Evolutionary conservation across 2,329 filamentous ascomycete species (phyloP), one percentile per base, ranked within the genome.

Genomic region (Cyphellophora attinorum): DNA sequence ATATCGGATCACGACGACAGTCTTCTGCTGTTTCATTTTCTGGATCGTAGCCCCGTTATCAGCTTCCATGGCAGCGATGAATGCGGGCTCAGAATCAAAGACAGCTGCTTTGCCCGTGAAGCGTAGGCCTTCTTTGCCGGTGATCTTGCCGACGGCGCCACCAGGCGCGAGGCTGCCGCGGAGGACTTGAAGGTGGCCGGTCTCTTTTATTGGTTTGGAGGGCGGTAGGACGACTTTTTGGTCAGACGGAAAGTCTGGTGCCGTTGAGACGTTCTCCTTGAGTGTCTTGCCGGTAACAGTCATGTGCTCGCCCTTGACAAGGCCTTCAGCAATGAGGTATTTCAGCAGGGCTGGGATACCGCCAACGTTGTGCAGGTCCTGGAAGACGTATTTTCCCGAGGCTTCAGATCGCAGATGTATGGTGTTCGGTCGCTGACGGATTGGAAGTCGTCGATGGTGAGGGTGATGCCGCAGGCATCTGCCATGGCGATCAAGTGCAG

Each of bases 401-500:
- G 84, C 66, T 89, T 88, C 27, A 91, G 67, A 55, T 91, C 82
- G 6, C 84, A 83, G 15, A 91, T 69, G 67, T 86, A 81, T 14
- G 84, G 84, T 12, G 72, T 85, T 31, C 77, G 74, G 64, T 91
- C 79, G 0, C 81, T 85, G 32, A 89, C 81, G 48, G 71, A 65
- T 63, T 91, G 84, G 74, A 89, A 89, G 61, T 91, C 84, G 49
- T 91, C 84, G 40, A 91, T 80, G 30, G 80, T 85, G 36, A 91
- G 73, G 59, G 85, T 82, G 55, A 91, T 72, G 50, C 82, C 84
- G 14, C 85, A 82, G 5, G 79, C 72, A 60, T 89, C 80, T 41
- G 84, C 84, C 38, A 89, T 86, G 51, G 84, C 84, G 53, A 91
- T 84, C 31, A 91, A 61, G 58, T 91, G 84, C 29, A 91, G 74